Evolutionary conservation across 192 early-diverging fungal species (phyloP), one percentile per base, ranked within the genome.

Genomic region (Spizellomyces punctatus): DNA sequence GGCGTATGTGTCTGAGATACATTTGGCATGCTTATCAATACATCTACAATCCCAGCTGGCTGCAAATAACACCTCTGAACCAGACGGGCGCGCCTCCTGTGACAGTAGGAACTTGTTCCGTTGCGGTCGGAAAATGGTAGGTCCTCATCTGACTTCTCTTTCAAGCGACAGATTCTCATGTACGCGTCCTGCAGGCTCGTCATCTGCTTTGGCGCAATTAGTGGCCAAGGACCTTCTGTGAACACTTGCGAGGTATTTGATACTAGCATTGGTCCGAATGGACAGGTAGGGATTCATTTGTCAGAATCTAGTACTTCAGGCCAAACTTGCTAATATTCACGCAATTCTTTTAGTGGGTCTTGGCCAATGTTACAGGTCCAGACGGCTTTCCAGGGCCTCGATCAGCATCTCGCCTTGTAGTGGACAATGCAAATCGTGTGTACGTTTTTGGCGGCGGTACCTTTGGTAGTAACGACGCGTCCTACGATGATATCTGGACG

Each of bases 381-480:
- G 27, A 36, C 3, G 27, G 27, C 17, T 12, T 54, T 19, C 50
- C 50, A 2, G 50, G 14, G 50, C 50, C 50, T n/a, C 50, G 50
- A 19, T 54, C 50, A n/a, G 50, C 50, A 2, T 0, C 50, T 12
- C 50, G 50, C 1, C 1, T 54, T 12, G 50, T 19, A 12, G 50
- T 54, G 17, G 50, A 54, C 50, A 19, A 19, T 12, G 17, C 14
- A 12, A 54, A 54, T 19, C 50, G 4, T n/a, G 50, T 54, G 14
- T 54, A 19, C 14, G 50, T 54, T n/a, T 19, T n/a, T 54, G 50
- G 50, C 50, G 50, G 50, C 50, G 50, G 50, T 54, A 54, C 50
- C 14, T 54, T 54, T 54, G 50, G 50, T n/a, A 54, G 14, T 19
- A 19, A 54, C 50, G 50, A 54, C 50, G 50, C 17, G 50, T 54